Percentiles rank a stretch among this genome's conserved stretches.
phyloP scores from a whole-genome alignment of 1,284 basidiomycete genomes.

The Leccinum fallax region DNA sequence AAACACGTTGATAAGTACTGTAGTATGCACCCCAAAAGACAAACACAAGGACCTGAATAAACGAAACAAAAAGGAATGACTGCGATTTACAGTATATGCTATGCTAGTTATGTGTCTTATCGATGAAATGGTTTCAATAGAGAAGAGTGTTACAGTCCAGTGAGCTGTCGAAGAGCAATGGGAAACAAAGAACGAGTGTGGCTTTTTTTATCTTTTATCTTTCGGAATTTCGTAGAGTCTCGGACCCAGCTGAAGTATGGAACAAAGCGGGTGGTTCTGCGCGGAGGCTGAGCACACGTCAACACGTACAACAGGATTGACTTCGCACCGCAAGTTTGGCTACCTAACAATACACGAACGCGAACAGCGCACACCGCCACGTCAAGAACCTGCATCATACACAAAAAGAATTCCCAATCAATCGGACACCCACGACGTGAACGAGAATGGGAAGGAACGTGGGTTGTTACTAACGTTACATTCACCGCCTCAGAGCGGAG shows the following conservation, averaged over 20 bases:
- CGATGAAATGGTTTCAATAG: constrained; percentile 19
- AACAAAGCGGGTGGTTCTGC: constrained; percentile 11
- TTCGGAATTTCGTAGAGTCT: constrained; percentile 22
- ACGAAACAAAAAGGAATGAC: constrained; percentile 33
- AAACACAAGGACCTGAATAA: constrained; percentile 16
- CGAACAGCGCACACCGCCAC: constrained; percentile 29
- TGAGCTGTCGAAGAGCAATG: constrained; percentile 20
- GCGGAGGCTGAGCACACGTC: constrained; percentile 23
- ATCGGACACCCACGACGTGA: constrained; percentile 6
- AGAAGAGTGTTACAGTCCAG: constrained; percentile 32
- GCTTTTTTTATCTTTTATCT: constrained; percentile 25
- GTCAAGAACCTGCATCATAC: constrained; percentile 32
- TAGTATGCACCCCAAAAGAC: constrained; percentile 26
- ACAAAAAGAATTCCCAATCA: constrained; percentile 18
- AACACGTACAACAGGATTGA: constrained; percentile 37
- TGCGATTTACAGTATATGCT: constrained; percentile 31
- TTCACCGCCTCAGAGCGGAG: constrained; percentile 68
- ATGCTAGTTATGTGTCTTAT: constrained; percentile 32
- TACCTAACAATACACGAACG: constrained; percentile 56
- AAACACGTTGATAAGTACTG: constrained; percentile 14
- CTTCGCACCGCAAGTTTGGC: constrained; percentile 49
- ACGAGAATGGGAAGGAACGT: constrained; percentile 10
- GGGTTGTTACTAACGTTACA: constrained; percentile 33
- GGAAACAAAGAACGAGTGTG: constrained; percentile 32
- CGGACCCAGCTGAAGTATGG: constrained; percentile 20